Conservation (phyloP, 2,329 filamentous ascomycete genomes). For the Colletotrichum simmondsii region DNA sequence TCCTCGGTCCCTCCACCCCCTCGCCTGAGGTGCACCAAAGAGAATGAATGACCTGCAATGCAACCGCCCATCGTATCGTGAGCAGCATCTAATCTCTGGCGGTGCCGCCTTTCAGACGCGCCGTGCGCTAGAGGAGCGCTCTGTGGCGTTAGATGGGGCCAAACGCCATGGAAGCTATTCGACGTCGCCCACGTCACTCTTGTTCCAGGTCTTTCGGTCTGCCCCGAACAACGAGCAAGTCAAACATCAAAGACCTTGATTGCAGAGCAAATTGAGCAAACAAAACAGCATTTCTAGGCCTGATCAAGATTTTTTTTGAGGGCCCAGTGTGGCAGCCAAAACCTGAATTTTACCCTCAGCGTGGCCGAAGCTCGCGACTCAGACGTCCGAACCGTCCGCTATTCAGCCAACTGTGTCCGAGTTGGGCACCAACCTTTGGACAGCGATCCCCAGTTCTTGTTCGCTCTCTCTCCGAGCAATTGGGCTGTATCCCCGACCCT, state of each 20-base stretch:
- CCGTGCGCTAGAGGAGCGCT: conserved; percentile 2
- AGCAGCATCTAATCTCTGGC: conserved; percentile 3
- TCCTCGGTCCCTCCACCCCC: conserved; percentile 6
- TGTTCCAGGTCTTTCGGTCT: neutral
- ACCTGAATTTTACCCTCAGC: conserved; percentile 7
- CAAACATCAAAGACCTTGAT: neutral
- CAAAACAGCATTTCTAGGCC: conserved; percentile 7
- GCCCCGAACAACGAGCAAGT: neutral
- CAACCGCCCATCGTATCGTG: conserved; percentile 22
- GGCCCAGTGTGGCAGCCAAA: neutral
- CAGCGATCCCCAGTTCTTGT: conserved; percentile 21
- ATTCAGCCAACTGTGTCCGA: conserved; percentile 21
- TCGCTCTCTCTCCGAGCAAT: neutral
- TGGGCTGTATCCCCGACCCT: neutral
- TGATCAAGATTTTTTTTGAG: neutral
- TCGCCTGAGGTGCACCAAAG: conserved; percentile 13
- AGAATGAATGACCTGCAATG: conserved; percentile 18
- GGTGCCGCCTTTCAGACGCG: neutral
- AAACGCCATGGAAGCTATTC: conserved; percentile 9
- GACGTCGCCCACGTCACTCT: conserved; percentile 25
- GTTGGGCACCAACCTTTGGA: conserved; percentile 30
- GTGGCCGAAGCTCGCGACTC: conserved; percentile 18
- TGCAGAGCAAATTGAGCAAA: neutral
- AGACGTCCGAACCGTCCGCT: conserved; percentile 27
- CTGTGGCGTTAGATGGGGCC: conserved; percentile 9